A percentile compares a stretch with the other conserved stretches of the same genome.
phyloP scores from a whole-genome alignment of 495 filamentous ascomycete genomes.

The Thermothielavioides terrestris region DNA sequence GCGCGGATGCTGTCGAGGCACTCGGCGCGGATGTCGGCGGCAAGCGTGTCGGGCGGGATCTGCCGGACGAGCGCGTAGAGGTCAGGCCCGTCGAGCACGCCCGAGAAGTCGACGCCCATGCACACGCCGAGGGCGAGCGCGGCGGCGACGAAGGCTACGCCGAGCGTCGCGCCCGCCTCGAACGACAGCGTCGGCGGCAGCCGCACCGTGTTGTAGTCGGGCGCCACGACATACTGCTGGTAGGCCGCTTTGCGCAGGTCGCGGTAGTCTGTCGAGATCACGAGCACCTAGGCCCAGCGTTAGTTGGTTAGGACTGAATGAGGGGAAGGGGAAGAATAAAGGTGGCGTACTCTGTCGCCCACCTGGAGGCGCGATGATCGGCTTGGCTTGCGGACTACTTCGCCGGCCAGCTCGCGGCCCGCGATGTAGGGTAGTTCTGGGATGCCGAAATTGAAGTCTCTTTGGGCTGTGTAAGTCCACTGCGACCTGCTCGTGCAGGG shows the following conservation, averaged over 20 bases:
- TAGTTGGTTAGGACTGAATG: background rate
- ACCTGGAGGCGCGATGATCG: slow-evolving; percentile 37
- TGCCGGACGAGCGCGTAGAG: slow-evolving; percentile 36
- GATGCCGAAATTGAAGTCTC: slow-evolving; percentile 58
- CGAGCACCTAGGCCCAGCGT: slow-evolving; percentile 36
- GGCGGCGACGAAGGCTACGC: slow-evolving; percentile 57
- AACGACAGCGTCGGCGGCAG: slow-evolving; percentile 41
- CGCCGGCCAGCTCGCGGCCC: slow-evolving; percentile 54
- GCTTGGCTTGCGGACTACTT: slow-evolving; percentile 42
- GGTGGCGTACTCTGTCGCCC: slow-evolving; percentile 41
- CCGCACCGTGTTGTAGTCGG: slow-evolving; percentile 53
- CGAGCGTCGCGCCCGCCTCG: slow-evolving; percentile 49
- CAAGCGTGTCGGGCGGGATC: slow-evolving; percentile 32
- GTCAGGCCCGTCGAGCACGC: slow-evolving; percentile 43
- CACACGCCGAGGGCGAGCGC: slow-evolving; percentile 51
- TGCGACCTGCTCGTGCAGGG: too few relatives aligned
- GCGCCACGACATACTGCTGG: slow-evolving; percentile 58
- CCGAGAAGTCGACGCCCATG: slow-evolving; percentile 51
- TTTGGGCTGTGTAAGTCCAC: slow-evolving; percentile 11
- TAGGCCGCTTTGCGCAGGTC: slow-evolving; percentile 60
- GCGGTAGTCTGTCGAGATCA: slow-evolving; percentile 61
- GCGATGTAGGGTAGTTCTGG: slow-evolving; percentile 58
- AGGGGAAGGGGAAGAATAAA: background rate
- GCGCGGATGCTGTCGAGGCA: slow-evolving; percentile 38
- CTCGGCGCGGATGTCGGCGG: slow-evolving; percentile 46